Evolutionary conservation across 2,329 filamentous ascomycete species (phyloP), one percentile per base, ranked within the genome.

Genomic region (Aureobasidium sp.): DNA sequence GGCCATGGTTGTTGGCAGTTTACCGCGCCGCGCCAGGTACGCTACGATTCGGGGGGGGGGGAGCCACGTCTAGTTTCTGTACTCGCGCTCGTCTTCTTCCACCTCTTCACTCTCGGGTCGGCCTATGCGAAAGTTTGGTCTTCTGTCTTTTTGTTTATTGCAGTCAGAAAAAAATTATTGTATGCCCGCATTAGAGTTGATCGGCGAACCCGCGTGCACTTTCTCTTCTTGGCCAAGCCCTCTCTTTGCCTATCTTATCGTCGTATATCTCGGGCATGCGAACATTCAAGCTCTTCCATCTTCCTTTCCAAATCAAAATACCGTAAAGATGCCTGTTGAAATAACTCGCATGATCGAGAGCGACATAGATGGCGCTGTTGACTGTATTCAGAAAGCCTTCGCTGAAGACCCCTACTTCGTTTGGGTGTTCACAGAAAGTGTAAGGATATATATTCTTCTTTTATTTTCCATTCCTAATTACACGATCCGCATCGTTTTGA

Each of bases 301-400:
- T 42, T 45, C 3, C 45, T 30, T 3, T 16, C 7, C 37, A n/a
- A 14, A 34, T 10, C 9, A 7, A 11, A n/a, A 16, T 4, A 36
- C 8, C 27, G 32, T 27, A 41, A 51, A 62, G 16, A 76, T 76
- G 74, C 47, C 71, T n/a, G 80, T 88, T 69, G 71, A 81, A 64
- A 80, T 89, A 62, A 74, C 78, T 5, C 78, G 76, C 9, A 79
- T 89, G 67, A 78, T 77, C 1, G 77, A 83, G 66, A 68, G 71
- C 53, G 86, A 89, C 66, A 87, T 88, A 58, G 79, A 85, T 30
- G 83, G 81, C 8, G 84, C 84, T 27, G 82, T 88, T 55, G 79
- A 81, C 42, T 86, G 84, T 48, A 84, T 89, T 51, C 86, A 89
- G 68, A 77, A 81, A 67, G 85, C 85, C 0, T 89, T 89, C 69